These are phyloP conservation scores for Tolypocladium tropicale DNA, from an alignment of 2,329 filamentous ascomycete species.

Conservation along the genomic window DNA sequence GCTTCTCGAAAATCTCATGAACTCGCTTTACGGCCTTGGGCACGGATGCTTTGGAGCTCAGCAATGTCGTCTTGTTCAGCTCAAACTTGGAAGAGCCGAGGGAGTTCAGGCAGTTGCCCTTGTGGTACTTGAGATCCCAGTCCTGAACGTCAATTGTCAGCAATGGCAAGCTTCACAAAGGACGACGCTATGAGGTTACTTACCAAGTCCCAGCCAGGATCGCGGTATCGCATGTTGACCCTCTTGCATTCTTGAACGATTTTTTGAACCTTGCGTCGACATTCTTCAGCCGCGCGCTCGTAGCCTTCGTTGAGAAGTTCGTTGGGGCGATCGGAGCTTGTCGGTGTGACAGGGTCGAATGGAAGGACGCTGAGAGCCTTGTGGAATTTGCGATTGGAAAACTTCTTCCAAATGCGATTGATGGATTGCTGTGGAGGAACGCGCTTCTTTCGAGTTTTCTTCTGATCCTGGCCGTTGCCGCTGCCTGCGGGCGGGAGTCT, in stretches of 20 bases:
- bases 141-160: slow-evolving; percentile 30
- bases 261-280: slow-evolving; percentile 49
- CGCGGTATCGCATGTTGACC: slow-evolving; percentile 71
- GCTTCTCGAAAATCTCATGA: slow-evolving; percentile 65
- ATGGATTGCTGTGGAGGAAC: slow-evolving; percentile 55
- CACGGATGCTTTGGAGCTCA: slow-evolving; percentile 36
- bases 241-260: slow-evolving; percentile 57
- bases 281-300: slow-evolving; percentile 53
- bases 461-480: slow-evolving; percentile 24
- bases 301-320: slow-evolving; percentile 51
- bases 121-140: slow-evolving; percentile 59
- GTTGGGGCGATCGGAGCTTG: slow-evolving; percentile 42
- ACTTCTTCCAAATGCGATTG: slow-evolving; percentile 55
- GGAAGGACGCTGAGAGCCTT: slow-evolving; percentile 57
- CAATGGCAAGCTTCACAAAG: background rate
- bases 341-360: slow-evolving; percentile 47
- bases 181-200: slow-evolving; percentile 14
- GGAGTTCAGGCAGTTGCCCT: slow-evolving; percentile 43
- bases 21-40: slow-evolving; percentile 69
- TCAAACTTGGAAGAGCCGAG: slow-evolving; percentile 43
- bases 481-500: slow-evolving; percentile 21
- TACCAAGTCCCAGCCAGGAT: slow-evolving; percentile 50
- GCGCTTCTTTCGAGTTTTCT: slow-evolving; percentile 49
- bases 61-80: slow-evolving; percentile 31
- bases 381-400: slow-evolving; percentile 48